Evolutionary conservation across 2,329 filamentous ascomycete genomes (phyloP), one percentile per base, ranked within the genome.

Genomic region (Aspergillus viridinutans): DNA sequence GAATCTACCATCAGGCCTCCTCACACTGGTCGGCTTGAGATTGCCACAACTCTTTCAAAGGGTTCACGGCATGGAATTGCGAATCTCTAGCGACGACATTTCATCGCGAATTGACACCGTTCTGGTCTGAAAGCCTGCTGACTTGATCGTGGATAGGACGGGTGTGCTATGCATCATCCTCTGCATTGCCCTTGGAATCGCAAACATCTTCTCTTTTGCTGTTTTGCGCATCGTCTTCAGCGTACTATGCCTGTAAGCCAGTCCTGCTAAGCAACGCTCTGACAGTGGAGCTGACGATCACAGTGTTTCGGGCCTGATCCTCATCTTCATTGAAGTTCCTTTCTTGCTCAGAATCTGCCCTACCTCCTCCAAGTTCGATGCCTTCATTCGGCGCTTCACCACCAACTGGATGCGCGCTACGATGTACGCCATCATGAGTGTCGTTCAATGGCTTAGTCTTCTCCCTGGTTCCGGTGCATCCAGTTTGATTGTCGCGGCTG

Each of bases 261-360:
- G 53, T 56, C 35, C 59, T 49, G 32, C 20, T 42, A 12, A 12
- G 45, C 4, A 32, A 25, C 3, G 23, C 8, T 50, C 9, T 20
- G 42, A 49, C 6, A 74, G 29, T 53, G 79, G 56, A 45, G 29
- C 67, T 68, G 78, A 85, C 68, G 74, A 80, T 60, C 25, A 48
- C 64, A 93, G 90, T 48, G 79, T 83, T 59, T 91, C 83, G 51
- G 83, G 86, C 14, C 85, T 92, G 67, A 68, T 92, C 66, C 88
- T 94, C 69, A 79, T 94, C 70, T 94, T 94, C 77, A 83, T 93
- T 71, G 90, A 99, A 76, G 88, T 99, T 20, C 94, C 94, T 28
- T 87, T 97, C 58, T 89, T 99, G 57, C 87, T 99, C 60, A 90
- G 94, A 77, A 97, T 99, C 79, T 99, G 94, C 80, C 94, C 94